A percentile compares a stretch with the other conserved stretches of the same genome.
Evolutionary conservation across 805 yeast species (phyloP).

Genomic region (Tetrapisispora nanseiensis): DNA sequence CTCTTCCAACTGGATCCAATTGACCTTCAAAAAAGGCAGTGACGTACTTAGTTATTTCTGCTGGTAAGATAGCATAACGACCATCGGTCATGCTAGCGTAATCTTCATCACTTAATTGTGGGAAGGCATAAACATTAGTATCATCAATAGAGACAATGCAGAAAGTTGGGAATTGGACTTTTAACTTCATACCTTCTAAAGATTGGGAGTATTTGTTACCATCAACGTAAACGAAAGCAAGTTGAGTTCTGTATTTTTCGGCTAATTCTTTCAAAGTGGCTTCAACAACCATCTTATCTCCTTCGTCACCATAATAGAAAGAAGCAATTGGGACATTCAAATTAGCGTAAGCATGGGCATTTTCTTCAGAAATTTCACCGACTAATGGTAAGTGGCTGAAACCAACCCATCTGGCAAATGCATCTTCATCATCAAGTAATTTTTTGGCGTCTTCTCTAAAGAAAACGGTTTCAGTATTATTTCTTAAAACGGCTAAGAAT

Average conservation of each 20-base stretch:
- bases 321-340: slow-evolving; percentile 74
- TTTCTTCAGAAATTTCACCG: slow-evolving; percentile 66
- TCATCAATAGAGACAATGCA: slow-evolving; percentile 64
- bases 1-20: slow-evolving; percentile 3
- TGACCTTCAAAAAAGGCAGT: slow-evolving; percentile 1
- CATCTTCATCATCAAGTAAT: slow-evolving; percentile 29
- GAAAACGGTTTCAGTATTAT: no score
- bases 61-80: neutral
- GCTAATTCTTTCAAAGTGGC: slow-evolving; percentile 52
- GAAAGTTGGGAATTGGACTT: slow-evolving; percentile 73
- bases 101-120: slow-evolving; percentile 39
- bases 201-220: slow-evolving; percentile 76
- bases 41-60: neutral
- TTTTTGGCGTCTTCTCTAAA: slow-evolving; percentile 20
- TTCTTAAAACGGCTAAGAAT: slow-evolving; percentile 6
- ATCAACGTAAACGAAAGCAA: slow-evolving; percentile 83
- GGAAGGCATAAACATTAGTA: slow-evolving; percentile 68
- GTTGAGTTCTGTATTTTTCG: slow-evolving; percentile 63
- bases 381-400: slow-evolving; percentile 21
- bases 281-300: slow-evolving; percentile 51
- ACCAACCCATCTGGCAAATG: slow-evolving; percentile 35
- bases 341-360: slow-evolving; percentile 66
- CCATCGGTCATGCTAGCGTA: slow-evolving; percentile 8
- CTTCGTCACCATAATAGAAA: slow-evolving; percentile 67
- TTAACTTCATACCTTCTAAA: slow-evolving; percentile 77